phyloP scores from a whole-genome alignment of 2,329 filamentous ascomycete species.

The Neocatenulostroma microsporum region DNA sequence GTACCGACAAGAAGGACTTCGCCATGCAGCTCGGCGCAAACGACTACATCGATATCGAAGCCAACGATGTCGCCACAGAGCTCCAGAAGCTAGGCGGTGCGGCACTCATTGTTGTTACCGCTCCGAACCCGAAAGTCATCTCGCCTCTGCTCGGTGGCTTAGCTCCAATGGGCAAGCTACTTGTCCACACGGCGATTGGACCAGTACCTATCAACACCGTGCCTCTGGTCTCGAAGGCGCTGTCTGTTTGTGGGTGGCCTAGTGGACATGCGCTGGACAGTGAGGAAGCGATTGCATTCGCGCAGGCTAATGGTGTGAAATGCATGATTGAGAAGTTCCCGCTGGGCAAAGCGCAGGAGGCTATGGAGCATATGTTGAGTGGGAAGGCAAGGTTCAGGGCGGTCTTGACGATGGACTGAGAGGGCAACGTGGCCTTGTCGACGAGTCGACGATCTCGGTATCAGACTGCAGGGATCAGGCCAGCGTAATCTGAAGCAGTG shows the following conservation, averaged over 20 bases:
- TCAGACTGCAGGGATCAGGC: too few relatives aligned
- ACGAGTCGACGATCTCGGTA: too few relatives aligned
- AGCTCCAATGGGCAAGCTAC: conserved; percentile 48
- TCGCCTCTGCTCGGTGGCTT: conserved; percentile 48
- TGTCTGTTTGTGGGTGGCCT: conserved; percentile 47
- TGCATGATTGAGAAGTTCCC: conserved; percentile 49
- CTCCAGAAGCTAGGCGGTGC: conserved; percentile 55
- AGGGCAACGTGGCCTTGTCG: too few relatives aligned
- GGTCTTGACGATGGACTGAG: conserved; percentile 40
- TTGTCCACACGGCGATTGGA: conserved; percentile 49
- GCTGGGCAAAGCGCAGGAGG: conserved; percentile 44
- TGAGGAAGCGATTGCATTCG: conserved; percentile 48
- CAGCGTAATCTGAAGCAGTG: too few relatives aligned
- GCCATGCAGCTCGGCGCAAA: conserved; percentile 49
- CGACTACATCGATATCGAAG: conserved; percentile 49
- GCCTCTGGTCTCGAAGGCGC: conserved; percentile 39
- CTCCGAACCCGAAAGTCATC: conserved; percentile 52
- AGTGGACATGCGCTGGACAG: conserved; percentile 45
- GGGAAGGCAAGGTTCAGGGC: conserved; percentile 46
- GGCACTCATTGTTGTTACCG: conserved; percentile 54
- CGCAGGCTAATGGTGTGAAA: conserved; percentile 40
- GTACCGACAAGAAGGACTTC: conserved; percentile 45
- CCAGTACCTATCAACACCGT: conserved; percentile 39
- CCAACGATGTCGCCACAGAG: conserved; percentile 42
- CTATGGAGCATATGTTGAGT: conserved; percentile 43